phyloP scores from a whole-genome alignment of 176 grass and related monocot genomes.

The Pontederia crassipes region DNA sequence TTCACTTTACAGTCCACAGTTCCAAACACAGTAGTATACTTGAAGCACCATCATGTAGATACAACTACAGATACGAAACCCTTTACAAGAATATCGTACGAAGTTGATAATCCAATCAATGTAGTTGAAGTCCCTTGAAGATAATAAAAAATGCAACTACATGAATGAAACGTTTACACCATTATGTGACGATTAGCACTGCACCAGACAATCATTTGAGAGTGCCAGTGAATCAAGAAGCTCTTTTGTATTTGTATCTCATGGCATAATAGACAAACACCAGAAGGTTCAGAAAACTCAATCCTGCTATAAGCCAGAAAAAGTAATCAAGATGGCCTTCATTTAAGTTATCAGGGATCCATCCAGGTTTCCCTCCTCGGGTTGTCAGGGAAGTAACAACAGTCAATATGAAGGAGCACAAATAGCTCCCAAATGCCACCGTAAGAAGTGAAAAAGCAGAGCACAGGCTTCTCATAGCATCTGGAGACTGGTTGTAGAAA shows the following conservation, averaged over 20 bases:
- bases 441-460: slow-evolving; percentile 57
- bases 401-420: slow-evolving; percentile 60
- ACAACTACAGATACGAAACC: too few species aligned
- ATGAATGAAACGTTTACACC: too few species aligned
- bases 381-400: slow-evolving; percentile 53
- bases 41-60: too few species aligned
- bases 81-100: too few species aligned
- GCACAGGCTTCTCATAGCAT: slow-evolving; percentile 82
- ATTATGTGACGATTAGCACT: too few species aligned
- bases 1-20: too few species aligned
- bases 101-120: too few species aligned
- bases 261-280: slow-evolving; percentile 42
- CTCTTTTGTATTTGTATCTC: slow-evolving; percentile 66
- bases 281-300: slow-evolving; percentile 62
- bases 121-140: too few species aligned
- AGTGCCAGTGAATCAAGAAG: slow-evolving; percentile 15
- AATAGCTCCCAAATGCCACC: slow-evolving; percentile 44
- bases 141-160: too few species aligned
- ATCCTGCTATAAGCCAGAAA: slow-evolving; percentile 72
- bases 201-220: too few species aligned
- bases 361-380: slow-evolving; percentile 5
- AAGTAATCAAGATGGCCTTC: slow-evolving; percentile 84
- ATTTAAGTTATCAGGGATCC: slow-evolving; percentile 2
- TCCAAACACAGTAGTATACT: too few species aligned
- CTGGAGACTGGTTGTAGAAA: slow-evolving; percentile 62